Percentiles rank a stretch among this genome's conserved stretches.
These are phyloP conservation scores for Hypoxylon subgilvum DNA, from an alignment of 495 filamentous ascomycete species.

Conservation along the genomic window DNA sequence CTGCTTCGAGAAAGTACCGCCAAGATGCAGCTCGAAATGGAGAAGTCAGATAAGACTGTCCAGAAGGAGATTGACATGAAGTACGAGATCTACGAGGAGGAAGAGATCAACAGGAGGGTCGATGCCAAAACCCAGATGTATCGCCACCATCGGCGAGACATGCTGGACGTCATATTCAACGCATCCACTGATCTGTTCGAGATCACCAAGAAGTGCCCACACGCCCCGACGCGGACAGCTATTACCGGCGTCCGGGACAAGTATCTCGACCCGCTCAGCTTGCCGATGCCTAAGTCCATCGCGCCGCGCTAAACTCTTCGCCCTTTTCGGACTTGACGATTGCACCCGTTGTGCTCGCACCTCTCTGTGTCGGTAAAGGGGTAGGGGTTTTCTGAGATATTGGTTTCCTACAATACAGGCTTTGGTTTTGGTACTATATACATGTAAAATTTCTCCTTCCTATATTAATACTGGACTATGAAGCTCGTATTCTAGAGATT, in stretches of 20 bases:
- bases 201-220: neutral
- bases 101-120: slow-evolving; percentile 1
- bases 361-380: too few species aligned
- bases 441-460: too few species aligned
- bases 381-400: too few species aligned
- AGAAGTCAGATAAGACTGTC: neutral
- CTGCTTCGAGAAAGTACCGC: neutral
- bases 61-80: neutral
- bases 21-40: slow-evolving; percentile 7
- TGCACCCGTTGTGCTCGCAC: too few species aligned
- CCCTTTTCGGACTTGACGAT: too few species aligned
- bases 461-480: too few species aligned
- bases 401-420: too few species aligned
- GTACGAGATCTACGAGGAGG: neutral
- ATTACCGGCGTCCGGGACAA: neutral
- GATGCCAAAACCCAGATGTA: slow-evolving; percentile 3
- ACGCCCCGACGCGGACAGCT: neutral
- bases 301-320: neutral
- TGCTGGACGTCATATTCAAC: neutral
- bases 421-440: too few species aligned
- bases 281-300: neutral
- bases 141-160: neutral
- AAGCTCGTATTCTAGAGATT: too few species aligned
- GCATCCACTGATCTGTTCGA: neutral
- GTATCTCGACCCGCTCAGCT: neutral